These are phyloP conservation scores for Fraxinus dipetala DNA, from an alignment of 305 asterid species.

Conservation along the genomic window DNA sequence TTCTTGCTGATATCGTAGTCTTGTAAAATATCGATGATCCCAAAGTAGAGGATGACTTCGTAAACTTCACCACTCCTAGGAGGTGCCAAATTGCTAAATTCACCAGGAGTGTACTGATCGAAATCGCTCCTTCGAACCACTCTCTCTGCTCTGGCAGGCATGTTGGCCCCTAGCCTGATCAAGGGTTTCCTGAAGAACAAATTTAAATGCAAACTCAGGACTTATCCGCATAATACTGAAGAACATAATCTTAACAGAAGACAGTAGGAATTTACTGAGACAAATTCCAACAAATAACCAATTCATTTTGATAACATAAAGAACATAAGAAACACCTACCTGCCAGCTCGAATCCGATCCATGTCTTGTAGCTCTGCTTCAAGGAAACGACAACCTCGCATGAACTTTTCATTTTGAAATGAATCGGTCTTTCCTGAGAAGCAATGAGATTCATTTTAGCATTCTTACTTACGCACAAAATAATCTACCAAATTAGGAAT, in stretches of 20 bases:
- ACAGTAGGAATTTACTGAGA: background rate
- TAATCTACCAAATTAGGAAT: background rate
- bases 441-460: constrained; percentile 23
- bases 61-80: constrained; percentile 55
- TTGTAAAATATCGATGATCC: constrained; percentile 89
- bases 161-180: constrained; percentile 87
- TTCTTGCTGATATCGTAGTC: constrained; percentile 94
- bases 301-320: background rate
- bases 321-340: constrained; percentile 36
- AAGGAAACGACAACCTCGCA: constrained; percentile 93
- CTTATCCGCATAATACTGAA: background rate
- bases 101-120: constrained; percentile 59
- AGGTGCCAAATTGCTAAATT: constrained; percentile 45
- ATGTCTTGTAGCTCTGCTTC: constrained; percentile 97
- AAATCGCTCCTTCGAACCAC: constrained; percentile 80
- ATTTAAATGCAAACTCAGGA: constrained; percentile 6
- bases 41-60: constrained; percentile 87
- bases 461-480: constrained; percentile 5
- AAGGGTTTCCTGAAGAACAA: constrained; percentile 65
- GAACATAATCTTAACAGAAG: background rate
- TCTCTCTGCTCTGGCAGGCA: constrained; percentile 97
- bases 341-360: constrained; percentile 81
- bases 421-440: constrained; percentile 75
- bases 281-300: background rate
- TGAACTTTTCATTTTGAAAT: constrained; percentile 72